Evolutionary conservation across 2,329 filamentous ascomycete species (phyloP), one percentile per base, ranked within the genome.

Genomic region (Neonectria neomacrospora): DNA sequence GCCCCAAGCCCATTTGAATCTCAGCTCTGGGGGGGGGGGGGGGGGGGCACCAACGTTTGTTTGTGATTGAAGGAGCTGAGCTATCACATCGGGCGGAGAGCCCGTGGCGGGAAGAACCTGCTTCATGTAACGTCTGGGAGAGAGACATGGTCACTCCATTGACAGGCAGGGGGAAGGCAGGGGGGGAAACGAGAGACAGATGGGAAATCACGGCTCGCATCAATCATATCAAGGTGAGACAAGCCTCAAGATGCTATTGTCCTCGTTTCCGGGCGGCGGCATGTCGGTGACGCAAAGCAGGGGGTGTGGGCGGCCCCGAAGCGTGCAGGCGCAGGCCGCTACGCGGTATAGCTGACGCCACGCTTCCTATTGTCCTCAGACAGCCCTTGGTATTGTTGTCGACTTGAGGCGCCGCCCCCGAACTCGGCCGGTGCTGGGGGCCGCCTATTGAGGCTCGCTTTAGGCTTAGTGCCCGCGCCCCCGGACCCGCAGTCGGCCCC

Each of bases 321-420:
- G 50, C 45, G 48, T 26, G 39, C 18, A 42, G 28, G 34, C 44
- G 39, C 22, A 26, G 45, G 42, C 28, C 16, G 54, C 32, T 34
- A 14, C 32, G 32, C 51, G 52, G 57, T 56, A 60, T 63, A 64
- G 68, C 58, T 58, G 61, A 58, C 54, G 51, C 65, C 48, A 61
- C 41, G 53, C 62, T 74, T 75, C 65, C 74, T 76, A 76, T 77
- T 77, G 75, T 77, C 70, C 67, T 61, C 57, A 64, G 45, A 22
- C 48, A 39, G 34, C 48, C 50, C 69, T 72, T 73, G 54, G 69
- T 76, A 77, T 77, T 77, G 75, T 77, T 74, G 75, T 74, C 66
- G 54, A 61, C 62, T 51, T 26, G 12, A 39, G 23, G 48, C 63
- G 55, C 60, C 58, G 64, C 64, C 52, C 44, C 41, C 54, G 28